Conservation (phyloP, 805 yeast species). For the Ascoidea rubescens region DNA sequence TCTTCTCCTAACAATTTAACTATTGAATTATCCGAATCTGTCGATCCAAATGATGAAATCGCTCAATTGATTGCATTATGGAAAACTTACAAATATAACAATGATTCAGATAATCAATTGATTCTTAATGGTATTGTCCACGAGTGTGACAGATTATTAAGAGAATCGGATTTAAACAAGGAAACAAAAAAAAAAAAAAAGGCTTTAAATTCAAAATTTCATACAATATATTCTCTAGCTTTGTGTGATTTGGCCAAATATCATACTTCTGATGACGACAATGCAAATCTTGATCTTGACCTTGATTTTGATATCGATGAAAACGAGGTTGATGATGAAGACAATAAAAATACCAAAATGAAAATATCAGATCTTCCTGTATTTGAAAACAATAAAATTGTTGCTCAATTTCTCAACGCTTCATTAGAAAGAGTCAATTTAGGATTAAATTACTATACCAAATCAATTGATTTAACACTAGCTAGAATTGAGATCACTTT, state of each 20-base stretch:
- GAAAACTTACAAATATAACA: slow-evolving; percentile 44
- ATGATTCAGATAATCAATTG: slow-evolving; percentile 37
- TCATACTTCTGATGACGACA: slow-evolving; percentile 14
- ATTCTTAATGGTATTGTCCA: slow-evolving; percentile 78
- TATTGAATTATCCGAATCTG: slow-evolving; percentile 57
- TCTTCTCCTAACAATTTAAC: slow-evolving; percentile 27
- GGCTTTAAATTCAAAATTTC: slow-evolving; percentile 25
- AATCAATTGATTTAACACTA: slow-evolving; percentile 31
- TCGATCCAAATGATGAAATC: slow-evolving; percentile 67
- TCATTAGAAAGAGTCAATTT: slow-evolving; percentile 54
- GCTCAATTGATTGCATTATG: slow-evolving; percentile 65
- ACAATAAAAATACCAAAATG: slow-evolving; percentile 15
- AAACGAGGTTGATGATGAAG: slow-evolving; percentile 12
- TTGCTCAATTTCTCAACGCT: slow-evolving; percentile 49
- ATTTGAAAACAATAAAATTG: slow-evolving; percentile 16
- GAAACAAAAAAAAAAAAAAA: slow-evolving; percentile 13
- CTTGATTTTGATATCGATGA: slow-evolving; percentile 27
- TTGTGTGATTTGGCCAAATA: slow-evolving; percentile 33
- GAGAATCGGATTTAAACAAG: slow-evolving; percentile 17
- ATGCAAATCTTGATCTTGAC: slow-evolving; percentile 17
- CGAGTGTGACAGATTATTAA: slow-evolving; percentile 72
- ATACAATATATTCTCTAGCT: slow-evolving; percentile 62
- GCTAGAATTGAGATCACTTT: slow-evolving; percentile 42
- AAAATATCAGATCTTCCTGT: slow-evolving; percentile 10
- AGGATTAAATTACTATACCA: slow-evolving; percentile 40